Conservation (phyloP, 345 rosid species). For the Euclidium syriacum region DNA sequence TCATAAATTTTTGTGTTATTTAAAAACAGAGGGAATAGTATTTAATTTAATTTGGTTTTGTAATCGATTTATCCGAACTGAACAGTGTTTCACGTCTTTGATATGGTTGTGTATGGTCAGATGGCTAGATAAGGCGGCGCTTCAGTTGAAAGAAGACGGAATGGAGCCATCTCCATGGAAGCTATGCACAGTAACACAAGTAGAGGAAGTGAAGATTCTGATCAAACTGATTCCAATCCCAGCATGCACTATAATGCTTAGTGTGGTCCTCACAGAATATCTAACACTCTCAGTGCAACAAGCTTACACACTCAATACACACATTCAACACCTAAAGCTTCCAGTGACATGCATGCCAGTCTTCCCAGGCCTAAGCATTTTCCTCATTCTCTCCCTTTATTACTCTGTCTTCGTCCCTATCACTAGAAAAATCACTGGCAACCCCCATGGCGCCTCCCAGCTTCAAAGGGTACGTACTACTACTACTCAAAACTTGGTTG, state of each 20-base stretch:
- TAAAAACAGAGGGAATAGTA: too few species aligned
- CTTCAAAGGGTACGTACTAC: constrained; percentile 53
- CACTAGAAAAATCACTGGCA: constrained; percentile 65
- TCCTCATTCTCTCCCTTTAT: constrained; percentile 66
- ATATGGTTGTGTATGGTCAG: constrained; percentile 28
- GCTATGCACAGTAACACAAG: constrained; percentile 92
- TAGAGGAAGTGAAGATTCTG: constrained; percentile 86
- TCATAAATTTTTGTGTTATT: too few species aligned
- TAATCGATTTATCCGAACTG: too few species aligned
- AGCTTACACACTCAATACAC: constrained; percentile 74
- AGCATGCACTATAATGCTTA: constrained; percentile 72
- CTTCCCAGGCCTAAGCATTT: constrained; percentile 84
- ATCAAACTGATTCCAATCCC: constrained; percentile 70
- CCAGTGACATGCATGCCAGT: constrained; percentile 95
- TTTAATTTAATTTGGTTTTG: too few species aligned
- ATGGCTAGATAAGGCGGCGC: constrained; percentile 89
- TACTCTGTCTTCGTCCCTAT: constrained; percentile 71
- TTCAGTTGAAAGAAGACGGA: constrained; percentile 74
- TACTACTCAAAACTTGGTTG: background rate
- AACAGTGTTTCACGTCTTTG: too few species aligned
- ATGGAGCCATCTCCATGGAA: constrained; percentile 65
- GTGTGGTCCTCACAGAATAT: constrained; percentile 58
- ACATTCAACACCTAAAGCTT: constrained; percentile 61
- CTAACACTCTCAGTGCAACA: constrained; percentile 89
- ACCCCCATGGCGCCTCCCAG: constrained; percentile 92